Percentiles rank a stretch among this genome's conserved stretches.
phyloP scores from a whole-genome alignment of 2,329 filamentous ascomycete species.

The Colletotrichum somersetense region DNA sequence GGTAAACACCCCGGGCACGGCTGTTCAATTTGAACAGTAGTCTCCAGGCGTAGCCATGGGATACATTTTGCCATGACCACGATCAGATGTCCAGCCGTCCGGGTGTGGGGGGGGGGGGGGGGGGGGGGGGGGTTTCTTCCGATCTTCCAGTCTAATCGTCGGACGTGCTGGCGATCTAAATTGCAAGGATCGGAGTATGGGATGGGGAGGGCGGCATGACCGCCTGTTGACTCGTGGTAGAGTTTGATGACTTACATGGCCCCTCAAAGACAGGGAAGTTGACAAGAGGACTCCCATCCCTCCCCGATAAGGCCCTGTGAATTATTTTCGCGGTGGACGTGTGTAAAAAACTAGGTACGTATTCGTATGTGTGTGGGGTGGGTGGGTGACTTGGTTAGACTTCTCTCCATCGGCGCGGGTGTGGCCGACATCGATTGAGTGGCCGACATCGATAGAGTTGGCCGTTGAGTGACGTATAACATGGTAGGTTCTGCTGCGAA shows the following conservation, averaged over 20 bases:
- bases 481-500: neutral
- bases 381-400: neutral
- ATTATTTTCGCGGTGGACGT: neutral
- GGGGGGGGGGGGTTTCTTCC: neutral
- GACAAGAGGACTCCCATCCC: neutral
- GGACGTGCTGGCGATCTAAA: neutral
- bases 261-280: neutral
- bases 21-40: neutral
- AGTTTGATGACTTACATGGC: neutral
- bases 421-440: neutral
- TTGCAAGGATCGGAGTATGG: neutral
- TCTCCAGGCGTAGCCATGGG: neutral
- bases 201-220: neutral
- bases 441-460: constrained; percentile 2
- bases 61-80: neutral
- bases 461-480: neutral
- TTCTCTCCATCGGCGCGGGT: neutral
- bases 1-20: neutral
- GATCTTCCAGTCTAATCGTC: neutral
- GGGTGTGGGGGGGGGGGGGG: neutral
- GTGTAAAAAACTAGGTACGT: neutral
- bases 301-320: neutral
- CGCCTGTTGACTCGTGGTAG: neutral
- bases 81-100: neutral
- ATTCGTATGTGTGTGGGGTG: neutral